Base-by-base conservation (phyloP, 305 asterid species). In the Fraxinus floribunda region DNA sequence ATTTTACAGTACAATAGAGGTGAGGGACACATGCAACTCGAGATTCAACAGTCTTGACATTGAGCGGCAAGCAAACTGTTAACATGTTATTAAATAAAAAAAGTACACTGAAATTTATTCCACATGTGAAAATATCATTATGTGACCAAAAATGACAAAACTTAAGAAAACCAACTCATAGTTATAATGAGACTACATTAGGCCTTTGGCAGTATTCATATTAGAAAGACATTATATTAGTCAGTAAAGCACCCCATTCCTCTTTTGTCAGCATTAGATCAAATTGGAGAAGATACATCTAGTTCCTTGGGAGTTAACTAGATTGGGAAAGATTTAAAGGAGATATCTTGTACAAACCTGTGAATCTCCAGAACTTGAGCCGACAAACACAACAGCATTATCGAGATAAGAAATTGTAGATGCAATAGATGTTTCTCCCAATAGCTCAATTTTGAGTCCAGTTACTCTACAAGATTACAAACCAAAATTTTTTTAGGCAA, bases 321-420 rank as follows among this genome's bases (percentile, higher is more conserved):
- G 22, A 52, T 52, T 16, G 24, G 64, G 22, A 52, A 52, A 52
- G 22, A 52, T 52, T 36, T 10, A 36, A 11, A 13, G 26, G 29
- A 30, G 29, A 20, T n/a, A 81, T 0, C 18, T 66, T 74, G 66
- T 74, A 29, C 80, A 81, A 83, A 96, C 99, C 98, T 94, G 99
- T 78, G 99, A 96, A 88, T 96, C 99, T 77, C 99, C 98, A 81
- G 89, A 93, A 89, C 99, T 96, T 77, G 99, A 96, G 80, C 99
- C 99, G 82, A 96, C 82, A 78, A 86, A 96, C 75, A 96, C 98
- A 86, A 94, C 94, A 64, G 98, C 97, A 89, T 93, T 94, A 86
- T 96, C 98, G 83, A 96, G 97, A 90, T 94, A 96, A 26, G 98
- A 94, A 78, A 96, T 94, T 39, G 98, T 94, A 49, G 99, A 96